Base-by-base conservation (phyloP, 2,329 filamentous ascomycete genomes). In the Nothophaeocryptopus gaeumannii region DNA sequence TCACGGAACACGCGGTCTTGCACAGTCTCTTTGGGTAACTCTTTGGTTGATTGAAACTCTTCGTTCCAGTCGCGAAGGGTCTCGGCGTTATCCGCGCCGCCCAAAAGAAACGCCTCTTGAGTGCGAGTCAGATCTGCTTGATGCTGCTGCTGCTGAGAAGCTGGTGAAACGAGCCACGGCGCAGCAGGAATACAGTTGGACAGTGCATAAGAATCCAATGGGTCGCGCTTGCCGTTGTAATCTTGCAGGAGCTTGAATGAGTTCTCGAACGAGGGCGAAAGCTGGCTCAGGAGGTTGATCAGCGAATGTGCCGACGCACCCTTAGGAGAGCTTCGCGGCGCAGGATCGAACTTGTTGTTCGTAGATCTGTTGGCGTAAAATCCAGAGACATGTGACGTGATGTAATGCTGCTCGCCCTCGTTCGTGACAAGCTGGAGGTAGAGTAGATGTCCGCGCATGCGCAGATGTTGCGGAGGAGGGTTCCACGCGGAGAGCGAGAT, bases 11-110 rank as follows among this genome's bases (percentile, higher is more conserved):
- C 91, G 46, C 92, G 84, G 67, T 99, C 93, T 70, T 96, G 92
- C 9, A 99, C 88, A 7, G 85, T 89, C 58, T 96, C 92, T 66
- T 90, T 92, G 31, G 92, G 91, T 56, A 99, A 80, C 70, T 99
- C 93, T 63, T 89, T 85, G 9, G 93, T 96, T 2, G 92, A 96
- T 71, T 99, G 93, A 67, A 99, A 95, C 67, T 99, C 93, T 70
- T 99, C 93, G 63, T 99, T 99, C 92, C 95, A 99, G 70, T 99
- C 93, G 51, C 93, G 84, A 56, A 99, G 77, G 4, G 90, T 96
- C 66, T 99, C 93, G 0, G 89, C 89, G 67, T 92, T 96, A 65
- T 99, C 93, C 20, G 91, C 85, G 29, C 95, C 95, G 14, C 88
- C 82, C 53, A 97, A 84, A 53, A 99, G 76, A 67, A 89, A 96